Evolutionary conservation across 495 filamentous ascomycete species (phyloP), one percentile per base, ranked within the genome.

Genomic region (Ascodesmis nigricans): DNA sequence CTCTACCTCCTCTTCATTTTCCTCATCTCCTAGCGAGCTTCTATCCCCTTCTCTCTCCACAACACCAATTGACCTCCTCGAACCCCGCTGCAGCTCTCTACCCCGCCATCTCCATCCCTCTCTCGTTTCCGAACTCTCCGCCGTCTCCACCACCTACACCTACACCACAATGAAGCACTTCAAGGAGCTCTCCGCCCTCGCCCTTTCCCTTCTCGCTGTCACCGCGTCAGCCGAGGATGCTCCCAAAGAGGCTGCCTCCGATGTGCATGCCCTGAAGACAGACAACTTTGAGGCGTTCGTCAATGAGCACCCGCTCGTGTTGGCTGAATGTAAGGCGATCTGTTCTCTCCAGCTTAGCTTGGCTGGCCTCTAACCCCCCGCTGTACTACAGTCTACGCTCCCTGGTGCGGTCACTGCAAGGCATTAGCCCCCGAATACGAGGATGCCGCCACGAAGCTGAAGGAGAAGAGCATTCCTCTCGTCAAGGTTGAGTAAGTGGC

Each of bases 381-480:
- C 36, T 35, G 19, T 5, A 36, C 17, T 26, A 9, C 33, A 75
- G 71, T 75, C 61, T 75, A 69, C 54, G 67, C 71, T 25, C 73
- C 73, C 27, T 76, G 72, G 71, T 75, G 69, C 56, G 75, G 75
- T 16, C 75, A 81, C 61, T 81, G 75, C 70, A 81, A 81, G 58
- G 75, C 75, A 24, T 72, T 81, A 40, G 75, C 76, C 30, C 75
- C 75, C 30, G 75, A 81, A 55, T 81, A 81, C 54, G 75, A 81
- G 56, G 78, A 87, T 54, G 87, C 87, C 26, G 87, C 87, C 10
- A 91, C 82, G 0, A 72, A 75, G 27, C 61, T 99, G 44, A 99
- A 95, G 65, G 74, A 77, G 59, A 99, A 95, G 67, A 63, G 81
- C 40, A 95, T 99, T 52, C 66, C 71, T 40, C 55, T 99, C 29